These are phyloP conservation scores for Pichia scutulata DNA, from an alignment of 805 yeast genomes.

Conservation along the genomic window DNA sequence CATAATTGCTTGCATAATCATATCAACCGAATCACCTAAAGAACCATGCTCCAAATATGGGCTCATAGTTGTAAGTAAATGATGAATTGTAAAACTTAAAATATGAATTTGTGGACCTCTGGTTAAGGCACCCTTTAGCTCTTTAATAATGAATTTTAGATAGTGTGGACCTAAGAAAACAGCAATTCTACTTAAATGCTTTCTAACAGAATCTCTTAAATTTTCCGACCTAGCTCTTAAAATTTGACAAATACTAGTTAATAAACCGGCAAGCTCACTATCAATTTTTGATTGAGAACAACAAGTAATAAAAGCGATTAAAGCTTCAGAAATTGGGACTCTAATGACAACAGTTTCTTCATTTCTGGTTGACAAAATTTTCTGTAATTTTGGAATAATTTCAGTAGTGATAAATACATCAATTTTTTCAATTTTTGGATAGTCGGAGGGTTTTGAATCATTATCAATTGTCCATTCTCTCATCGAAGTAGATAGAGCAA, in stretches of 20 bases:
- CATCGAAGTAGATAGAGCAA: conserved; percentile 44
- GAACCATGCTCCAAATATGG: conserved; percentile 53
- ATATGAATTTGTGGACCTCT: conserved; percentile 94
- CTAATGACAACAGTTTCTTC: conserved; percentile 73
- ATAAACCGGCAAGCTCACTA: conserved; percentile 65
- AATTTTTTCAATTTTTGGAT: conserved; percentile 31
- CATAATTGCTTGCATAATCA: conserved; percentile 71
- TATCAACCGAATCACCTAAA: conserved; percentile 52
- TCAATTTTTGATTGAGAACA: conserved; percentile 50
- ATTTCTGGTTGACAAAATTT: conserved; percentile 53
- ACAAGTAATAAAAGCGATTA: conserved; percentile 58
- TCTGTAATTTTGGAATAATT: conserved; percentile 53
- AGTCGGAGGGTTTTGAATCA: conserved; percentile 24
- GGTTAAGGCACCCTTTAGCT: conserved; percentile 67
- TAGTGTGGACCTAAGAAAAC: conserved; percentile 63
- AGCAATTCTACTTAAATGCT: conserved; percentile 60
- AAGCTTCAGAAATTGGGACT: conserved; percentile 74
- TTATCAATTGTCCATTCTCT: conserved; percentile 11
- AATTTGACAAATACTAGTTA: conserved; percentile 84
- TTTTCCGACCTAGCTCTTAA: conserved; percentile 81
- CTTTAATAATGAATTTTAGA: conserved; percentile 66
- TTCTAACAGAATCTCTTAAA: conserved; percentile 78
- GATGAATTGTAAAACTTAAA: conserved; percentile 79
- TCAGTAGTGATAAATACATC: conserved; percentile 47
- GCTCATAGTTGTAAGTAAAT: conserved; percentile 48